phyloP scores from a whole-genome alignment of 2,329 filamentous ascomycete species.

The Colletotrichum zoysiae region DNA sequence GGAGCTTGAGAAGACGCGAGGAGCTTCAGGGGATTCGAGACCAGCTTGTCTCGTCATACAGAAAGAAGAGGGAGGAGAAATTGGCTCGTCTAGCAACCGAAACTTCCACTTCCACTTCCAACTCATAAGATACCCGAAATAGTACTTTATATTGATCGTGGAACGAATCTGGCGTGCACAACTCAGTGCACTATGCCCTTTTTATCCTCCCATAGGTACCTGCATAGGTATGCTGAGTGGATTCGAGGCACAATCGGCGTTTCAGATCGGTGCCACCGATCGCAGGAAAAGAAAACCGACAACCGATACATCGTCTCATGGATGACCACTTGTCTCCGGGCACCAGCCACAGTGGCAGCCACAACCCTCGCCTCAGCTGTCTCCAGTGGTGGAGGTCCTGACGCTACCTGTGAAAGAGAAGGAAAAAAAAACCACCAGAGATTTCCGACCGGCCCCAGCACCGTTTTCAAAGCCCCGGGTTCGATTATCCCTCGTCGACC shows the following conservation, averaged over 20 bases:
- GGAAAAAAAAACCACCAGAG: not conserved
- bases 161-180: not conserved
- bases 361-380: not conserved
- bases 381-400: not conserved
- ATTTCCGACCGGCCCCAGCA: slow-evolving; percentile 17
- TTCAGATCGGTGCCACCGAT: not conserved
- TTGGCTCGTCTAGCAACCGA: slow-evolving; percentile 13
- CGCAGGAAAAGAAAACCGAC: not conserved
- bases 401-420: not conserved
- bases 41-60: slow-evolving; percentile 55
- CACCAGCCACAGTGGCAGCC: not conserved
- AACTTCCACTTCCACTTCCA: not conserved
- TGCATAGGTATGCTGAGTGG: not conserved
- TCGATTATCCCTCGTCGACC: slow-evolving; percentile 37
- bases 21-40: slow-evolving; percentile 53
- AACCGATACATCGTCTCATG: not conserved
- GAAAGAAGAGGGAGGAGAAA: slow-evolving; percentile 51
- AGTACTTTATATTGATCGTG: not conserved
- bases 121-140: slow-evolving; percentile 17
- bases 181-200: too few relatives aligned
- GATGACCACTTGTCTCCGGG: too few relatives aligned
- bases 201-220: not conserved
- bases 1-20: slow-evolving; percentile 55
- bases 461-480: slow-evolving; percentile 15
- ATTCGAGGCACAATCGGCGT: not conserved